Evolutionary conservation across 768 basidiomycete genomes (phyloP).

Genomic region (Dioszegia hungarica): DNA sequence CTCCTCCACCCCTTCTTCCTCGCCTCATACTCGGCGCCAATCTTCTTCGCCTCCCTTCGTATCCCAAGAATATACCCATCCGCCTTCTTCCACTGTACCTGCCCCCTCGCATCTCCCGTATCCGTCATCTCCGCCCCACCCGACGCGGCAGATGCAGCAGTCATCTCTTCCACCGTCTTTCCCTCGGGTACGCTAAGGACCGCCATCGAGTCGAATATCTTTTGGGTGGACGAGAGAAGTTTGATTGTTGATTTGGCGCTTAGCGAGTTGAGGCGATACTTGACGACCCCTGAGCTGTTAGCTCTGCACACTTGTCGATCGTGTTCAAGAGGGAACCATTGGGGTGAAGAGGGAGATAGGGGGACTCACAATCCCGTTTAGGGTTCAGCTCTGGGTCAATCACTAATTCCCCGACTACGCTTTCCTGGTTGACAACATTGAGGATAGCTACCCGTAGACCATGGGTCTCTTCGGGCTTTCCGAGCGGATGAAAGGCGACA

Average conservation of each 20-base stretch:
- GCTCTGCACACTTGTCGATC: too few species aligned
- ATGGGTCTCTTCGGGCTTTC: conserved; percentile 6
- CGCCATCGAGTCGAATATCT: conserved; percentile 21
- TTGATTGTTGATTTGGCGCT: conserved; percentile 8
- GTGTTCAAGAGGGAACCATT: too few species aligned
- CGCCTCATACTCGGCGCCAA: conserved; percentile 24
- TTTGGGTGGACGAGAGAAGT: conserved; percentile 5
- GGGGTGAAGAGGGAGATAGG: too few species aligned
- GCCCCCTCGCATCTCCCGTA: too few species aligned
- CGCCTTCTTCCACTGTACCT: conserved; percentile 18
- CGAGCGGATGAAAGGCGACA: not conserved
- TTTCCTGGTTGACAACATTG: conserved; percentile 1
- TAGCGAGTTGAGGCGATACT: conserved; percentile 51
- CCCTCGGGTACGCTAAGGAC: conserved; percentile 30
- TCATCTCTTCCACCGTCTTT: conserved; percentile 23
- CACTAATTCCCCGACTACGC: not conserved
- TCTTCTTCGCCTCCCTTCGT: conserved; percentile 19
- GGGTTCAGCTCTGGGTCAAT: not conserved
- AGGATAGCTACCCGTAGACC: not conserved
- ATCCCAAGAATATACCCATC: conserved; percentile 8
- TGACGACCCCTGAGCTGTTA: conserved; percentile 57
- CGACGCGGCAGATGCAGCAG: not conserved
- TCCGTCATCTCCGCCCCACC: too few species aligned
- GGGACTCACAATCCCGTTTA: not conserved
- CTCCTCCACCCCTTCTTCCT: not conserved